Evolutionary conservation across 495 filamentous ascomycete species (phyloP).

Genomic region (Neurospora sp.): DNA sequence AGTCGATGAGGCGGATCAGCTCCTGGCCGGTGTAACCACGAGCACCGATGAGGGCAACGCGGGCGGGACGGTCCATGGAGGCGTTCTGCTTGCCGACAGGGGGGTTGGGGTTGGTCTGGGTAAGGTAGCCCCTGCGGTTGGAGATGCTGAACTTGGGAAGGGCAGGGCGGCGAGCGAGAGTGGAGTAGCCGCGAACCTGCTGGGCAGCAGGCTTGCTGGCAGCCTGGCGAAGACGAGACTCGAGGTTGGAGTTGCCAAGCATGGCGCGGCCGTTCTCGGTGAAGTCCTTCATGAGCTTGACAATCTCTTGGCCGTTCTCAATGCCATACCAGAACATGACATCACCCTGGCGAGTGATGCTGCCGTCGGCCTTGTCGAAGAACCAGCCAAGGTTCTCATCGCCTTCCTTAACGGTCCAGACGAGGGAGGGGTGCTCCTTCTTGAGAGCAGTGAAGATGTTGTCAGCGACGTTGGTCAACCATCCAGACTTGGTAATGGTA

Average conservation of each 20-base stretch:
- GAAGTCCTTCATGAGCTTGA: constrained; percentile 82
- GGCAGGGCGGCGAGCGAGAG: constrained; percentile 33
- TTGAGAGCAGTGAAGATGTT: constrained; percentile 91
- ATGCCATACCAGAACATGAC: constrained; percentile 97
- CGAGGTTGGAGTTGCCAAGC: constrained; percentile 86
- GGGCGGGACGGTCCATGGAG: constrained; percentile 69
- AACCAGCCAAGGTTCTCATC: constrained; percentile 99
- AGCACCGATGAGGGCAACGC: constrained; percentile 86
- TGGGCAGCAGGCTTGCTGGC: constrained; percentile 45
- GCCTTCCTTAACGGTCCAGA: constrained; percentile 94
- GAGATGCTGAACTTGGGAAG: constrained; percentile 11
- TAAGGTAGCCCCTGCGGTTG: constrained; percentile 44
- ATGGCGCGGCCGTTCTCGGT: constrained; percentile 71
- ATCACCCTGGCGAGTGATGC: constrained; percentile 70
- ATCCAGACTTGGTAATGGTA: constrained; percentile 89
- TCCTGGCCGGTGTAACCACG: constrained; percentile 95
- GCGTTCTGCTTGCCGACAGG: constrained; percentile 90
- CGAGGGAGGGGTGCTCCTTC: constrained; percentile 82
- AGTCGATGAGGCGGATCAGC: constrained; percentile 78
- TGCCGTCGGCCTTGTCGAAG: constrained; percentile 94
- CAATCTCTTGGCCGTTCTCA: constrained; percentile 74
- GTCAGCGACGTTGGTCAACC: constrained; percentile 94
- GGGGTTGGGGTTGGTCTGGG: constrained; percentile 91
- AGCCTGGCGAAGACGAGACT: constrained; percentile 70
- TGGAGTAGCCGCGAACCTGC: constrained; percentile 58